Evolutionary conservation across 2,329 filamentous ascomycete species (phyloP).

Genomic region (Nakataea oryzae): DNA sequence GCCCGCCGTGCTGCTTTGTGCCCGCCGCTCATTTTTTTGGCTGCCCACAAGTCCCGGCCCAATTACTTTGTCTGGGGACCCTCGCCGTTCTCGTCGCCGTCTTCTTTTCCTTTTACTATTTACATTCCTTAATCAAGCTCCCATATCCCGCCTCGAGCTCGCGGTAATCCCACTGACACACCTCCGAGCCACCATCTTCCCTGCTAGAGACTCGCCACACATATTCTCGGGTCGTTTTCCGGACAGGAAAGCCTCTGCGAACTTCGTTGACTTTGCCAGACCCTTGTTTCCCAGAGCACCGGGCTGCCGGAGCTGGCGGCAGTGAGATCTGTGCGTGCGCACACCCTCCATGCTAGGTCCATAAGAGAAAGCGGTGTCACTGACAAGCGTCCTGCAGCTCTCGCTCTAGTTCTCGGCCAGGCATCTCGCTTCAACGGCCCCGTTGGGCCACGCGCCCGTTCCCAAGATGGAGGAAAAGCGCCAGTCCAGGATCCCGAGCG

Average conservation of each 20-base stretch:
- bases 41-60: background rate
- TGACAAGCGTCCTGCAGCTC: background rate
- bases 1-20: background rate
- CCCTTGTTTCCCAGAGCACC: background rate
- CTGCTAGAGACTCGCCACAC: background rate
- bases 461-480: constrained; percentile 8
- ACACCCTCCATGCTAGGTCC: background rate
- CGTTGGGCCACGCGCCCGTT: background rate
- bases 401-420: background rate
- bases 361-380: background rate
- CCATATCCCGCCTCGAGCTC: background rate
- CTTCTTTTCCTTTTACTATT: background rate
- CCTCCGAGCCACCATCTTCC: background rate
- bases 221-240: background rate
- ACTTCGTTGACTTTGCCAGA: background rate
- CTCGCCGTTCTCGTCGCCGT: background rate
- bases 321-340: background rate
- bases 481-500: constrained; percentile 8
- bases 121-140: background rate
- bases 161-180: background rate
- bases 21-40: background rate
- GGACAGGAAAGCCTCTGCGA: background rate
- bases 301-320: background rate
- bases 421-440: background rate
- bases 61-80: background rate